Percentiles rank a stretch among this genome's conserved stretches.
phyloP scores from a whole-genome alignment of 441 rosid genomes.

The Adansonia gregorii region DNA sequence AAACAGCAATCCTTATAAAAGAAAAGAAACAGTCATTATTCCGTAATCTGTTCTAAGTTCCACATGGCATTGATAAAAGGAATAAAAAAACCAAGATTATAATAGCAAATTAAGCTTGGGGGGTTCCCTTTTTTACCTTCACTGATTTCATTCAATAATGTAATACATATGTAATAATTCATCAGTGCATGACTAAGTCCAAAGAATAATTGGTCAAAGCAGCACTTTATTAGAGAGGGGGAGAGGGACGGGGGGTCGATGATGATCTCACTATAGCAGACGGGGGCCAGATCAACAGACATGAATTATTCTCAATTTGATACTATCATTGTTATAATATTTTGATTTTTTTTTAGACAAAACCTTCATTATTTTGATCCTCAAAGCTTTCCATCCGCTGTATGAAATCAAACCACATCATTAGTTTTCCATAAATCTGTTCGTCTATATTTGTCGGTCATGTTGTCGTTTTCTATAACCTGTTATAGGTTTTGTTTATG shows the following conservation, averaged over 20 bases:
- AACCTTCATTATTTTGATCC: slow-evolving; percentile 32
- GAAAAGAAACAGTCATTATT: not conserved
- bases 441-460: slow-evolving; percentile 33
- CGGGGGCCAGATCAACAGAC: slow-evolving; percentile 46
- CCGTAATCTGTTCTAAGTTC: not conserved
- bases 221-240: slow-evolving; percentile 23
- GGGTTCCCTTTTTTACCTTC: not conserved
- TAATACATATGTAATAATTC: slow-evolving; percentile 5
- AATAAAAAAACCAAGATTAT: not conserved
- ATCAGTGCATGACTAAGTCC: slow-evolving; percentile 47
- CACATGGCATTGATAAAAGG: not conserved
- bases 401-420: slow-evolving; percentile 32
- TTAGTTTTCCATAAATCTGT: slow-evolving; percentile 38
- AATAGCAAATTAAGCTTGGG: not conserved
- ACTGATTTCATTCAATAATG: slow-evolving; percentile 22
- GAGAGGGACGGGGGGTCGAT: not conserved
- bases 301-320: slow-evolving; percentile 19
- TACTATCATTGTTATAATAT: slow-evolving; percentile 34
- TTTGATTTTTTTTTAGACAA: slow-evolving; percentile 21
- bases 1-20: not conserved
- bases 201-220: slow-evolving; percentile 58
- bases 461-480: slow-evolving; percentile 29
- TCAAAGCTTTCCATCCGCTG: slow-evolving; percentile 22
- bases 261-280: slow-evolving; percentile 51
- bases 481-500: not conserved